A percentile compares a stretch with the other conserved stretches of the same genome.
phyloP scores from a whole-genome alignment of 805 yeast species.

The Pichia gijzeniarum region DNA sequence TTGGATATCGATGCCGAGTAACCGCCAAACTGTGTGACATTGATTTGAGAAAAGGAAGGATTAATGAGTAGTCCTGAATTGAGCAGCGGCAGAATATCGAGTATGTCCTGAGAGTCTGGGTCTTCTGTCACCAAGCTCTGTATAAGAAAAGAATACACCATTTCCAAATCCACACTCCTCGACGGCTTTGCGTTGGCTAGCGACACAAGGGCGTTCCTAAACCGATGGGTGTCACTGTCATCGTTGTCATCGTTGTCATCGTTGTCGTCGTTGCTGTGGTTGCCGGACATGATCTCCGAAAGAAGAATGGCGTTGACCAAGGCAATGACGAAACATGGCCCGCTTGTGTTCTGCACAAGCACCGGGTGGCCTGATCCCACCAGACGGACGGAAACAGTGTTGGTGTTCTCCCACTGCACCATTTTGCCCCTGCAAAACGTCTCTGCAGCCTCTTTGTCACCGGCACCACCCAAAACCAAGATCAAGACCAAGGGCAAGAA shows the following conservation, averaged over 20 bases:
- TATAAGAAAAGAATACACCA: background rate
- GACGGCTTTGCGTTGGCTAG: background rate
- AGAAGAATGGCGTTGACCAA: conserved; percentile 63
- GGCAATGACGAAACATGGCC: conserved; percentile 85
- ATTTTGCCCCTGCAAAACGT: too few species aligned
- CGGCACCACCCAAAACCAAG: too few species aligned
- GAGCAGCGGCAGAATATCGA: conserved; percentile 8
- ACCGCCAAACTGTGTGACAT: conserved; percentile 19
- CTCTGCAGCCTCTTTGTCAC: too few species aligned
- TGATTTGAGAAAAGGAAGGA: conserved; percentile 50
- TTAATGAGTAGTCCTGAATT: conserved; percentile 69
- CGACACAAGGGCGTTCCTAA: background rate
- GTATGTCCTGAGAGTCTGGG: background rate
- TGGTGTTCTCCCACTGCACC: too few species aligned
- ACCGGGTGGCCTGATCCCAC: conserved; percentile 26
- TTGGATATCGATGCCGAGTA: conserved; percentile 17
- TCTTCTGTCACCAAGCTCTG: background rate
- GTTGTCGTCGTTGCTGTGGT: background rate
- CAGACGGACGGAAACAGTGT: too few species aligned
- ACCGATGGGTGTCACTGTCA: background rate
- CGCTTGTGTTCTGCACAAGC: conserved; percentile 71
- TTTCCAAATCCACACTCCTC: background rate
- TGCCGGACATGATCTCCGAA: background rate
- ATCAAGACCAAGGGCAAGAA: too few species aligned
- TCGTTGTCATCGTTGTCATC: background rate